Conservation (phyloP, 768 basidiomycete genomes). For the Mycena metata region DNA sequence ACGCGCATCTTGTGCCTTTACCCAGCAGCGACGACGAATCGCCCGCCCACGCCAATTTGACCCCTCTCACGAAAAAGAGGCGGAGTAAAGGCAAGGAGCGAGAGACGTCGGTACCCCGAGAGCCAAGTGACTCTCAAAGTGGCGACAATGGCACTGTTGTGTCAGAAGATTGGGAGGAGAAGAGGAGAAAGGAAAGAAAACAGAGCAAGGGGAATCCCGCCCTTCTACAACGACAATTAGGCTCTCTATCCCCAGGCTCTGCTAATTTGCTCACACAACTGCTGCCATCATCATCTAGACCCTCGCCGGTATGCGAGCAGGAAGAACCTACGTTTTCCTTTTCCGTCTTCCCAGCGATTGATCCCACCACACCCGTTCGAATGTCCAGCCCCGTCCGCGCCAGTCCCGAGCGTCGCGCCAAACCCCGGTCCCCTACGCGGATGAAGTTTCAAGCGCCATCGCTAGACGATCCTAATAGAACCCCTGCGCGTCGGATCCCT, state of each 20-base stretch:
- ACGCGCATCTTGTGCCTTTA: conserved; percentile 38
- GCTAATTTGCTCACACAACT: conserved; percentile 56
- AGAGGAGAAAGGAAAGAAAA: conserved; percentile 34
- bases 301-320: conserved; percentile 37
- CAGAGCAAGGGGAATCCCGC: conserved; percentile 39
- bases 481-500: conserved; percentile 76
- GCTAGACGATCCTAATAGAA: conserved; percentile 57
- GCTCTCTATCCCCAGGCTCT: conserved; percentile 74
- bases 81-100: conserved; percentile 26
- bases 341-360: conserved; percentile 23
- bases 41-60: conserved; percentile 9
- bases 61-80: conserved; percentile 24
- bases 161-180: conserved; percentile 24
- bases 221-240: conserved; percentile 56
- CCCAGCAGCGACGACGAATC: conserved; percentile 33
- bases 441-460: conserved; percentile 43
- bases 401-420: conserved; percentile 35
- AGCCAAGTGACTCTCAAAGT: conserved; percentile 13
- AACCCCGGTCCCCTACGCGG: conserved; percentile 51
- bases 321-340: conserved; percentile 32
- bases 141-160: background rate
- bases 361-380: conserved; percentile 28
- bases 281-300: conserved; percentile 42
- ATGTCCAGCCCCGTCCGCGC: conserved; percentile 33
- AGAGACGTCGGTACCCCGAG: conserved; percentile 8